Conservation (phyloP, 306 rosid species). For the Prinsepia uniflora region DNA sequence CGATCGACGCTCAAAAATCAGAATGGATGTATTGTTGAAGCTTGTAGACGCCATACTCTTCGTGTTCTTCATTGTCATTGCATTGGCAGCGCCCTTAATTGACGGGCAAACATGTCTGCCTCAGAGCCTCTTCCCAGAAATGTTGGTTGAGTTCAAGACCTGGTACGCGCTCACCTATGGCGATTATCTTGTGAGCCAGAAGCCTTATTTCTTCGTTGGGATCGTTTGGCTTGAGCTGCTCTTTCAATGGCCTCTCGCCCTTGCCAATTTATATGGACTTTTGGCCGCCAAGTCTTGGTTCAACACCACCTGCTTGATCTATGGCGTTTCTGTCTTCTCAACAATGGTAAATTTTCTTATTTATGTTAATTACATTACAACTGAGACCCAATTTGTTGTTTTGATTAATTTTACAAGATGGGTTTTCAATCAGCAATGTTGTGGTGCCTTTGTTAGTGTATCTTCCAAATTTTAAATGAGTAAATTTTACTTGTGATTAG, state of each 20-base stretch:
- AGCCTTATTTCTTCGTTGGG: slow-evolving; percentile 68
- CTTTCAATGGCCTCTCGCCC: slow-evolving; percentile 75
- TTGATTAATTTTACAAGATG: background rate
- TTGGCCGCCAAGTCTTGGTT: slow-evolving; percentile 59
- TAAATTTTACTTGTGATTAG: background rate
- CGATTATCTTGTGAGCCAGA: slow-evolving; percentile 57
- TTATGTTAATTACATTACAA: background rate
- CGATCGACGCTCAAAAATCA: background rate
- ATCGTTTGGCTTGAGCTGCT: slow-evolving; percentile 69
- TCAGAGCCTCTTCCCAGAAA: slow-evolving; percentile 41
- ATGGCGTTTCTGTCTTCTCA: slow-evolving; percentile 59
- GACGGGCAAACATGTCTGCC: slow-evolving; percentile 63
- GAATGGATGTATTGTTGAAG: slow-evolving; percentile 48
- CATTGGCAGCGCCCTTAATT: slow-evolving; percentile 51
- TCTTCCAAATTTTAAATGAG: background rate
- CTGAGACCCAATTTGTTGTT: background rate
- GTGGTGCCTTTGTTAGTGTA: too few relatives aligned
- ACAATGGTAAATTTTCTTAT: slow-evolving; percentile 55
- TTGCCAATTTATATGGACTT: slow-evolving; percentile 55
- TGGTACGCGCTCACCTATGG: slow-evolving; percentile 47
- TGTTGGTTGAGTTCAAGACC: slow-evolving; percentile 42
- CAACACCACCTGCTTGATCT: slow-evolving; percentile 76
- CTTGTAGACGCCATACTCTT: slow-evolving; percentile 49
- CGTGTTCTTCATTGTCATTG: slow-evolving; percentile 46
- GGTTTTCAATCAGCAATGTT: background rate